A percentile compares a stretch with the other conserved stretches of the same genome.
These are phyloP conservation scores for Aspergillus sojae DNA, from an alignment of 2,329 filamentous ascomycete species.

Conservation along the genomic window DNA sequence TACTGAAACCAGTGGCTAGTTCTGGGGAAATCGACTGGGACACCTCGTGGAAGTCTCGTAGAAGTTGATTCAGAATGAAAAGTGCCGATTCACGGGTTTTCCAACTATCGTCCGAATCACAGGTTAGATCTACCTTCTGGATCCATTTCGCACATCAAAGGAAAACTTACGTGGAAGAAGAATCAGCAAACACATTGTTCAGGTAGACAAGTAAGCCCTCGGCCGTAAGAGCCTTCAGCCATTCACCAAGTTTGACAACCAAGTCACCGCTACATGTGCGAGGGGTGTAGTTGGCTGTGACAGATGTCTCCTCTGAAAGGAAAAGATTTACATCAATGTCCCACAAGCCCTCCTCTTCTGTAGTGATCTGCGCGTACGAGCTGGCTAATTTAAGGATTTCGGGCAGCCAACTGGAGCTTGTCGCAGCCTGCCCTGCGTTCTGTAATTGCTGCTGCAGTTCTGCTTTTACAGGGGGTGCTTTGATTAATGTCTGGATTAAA, in stretches of 20 bases:
- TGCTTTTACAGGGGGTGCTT: slow-evolving; percentile 82
- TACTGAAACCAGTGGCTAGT: slow-evolving; percentile 73
- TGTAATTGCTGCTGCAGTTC: slow-evolving; percentile 82
- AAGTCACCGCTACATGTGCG: slow-evolving; percentile 90
- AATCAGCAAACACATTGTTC: slow-evolving; percentile 67
- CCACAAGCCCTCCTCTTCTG: slow-evolving; percentile 93
- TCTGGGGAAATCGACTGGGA: slow-evolving; percentile 70
- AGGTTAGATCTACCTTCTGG: slow-evolving; percentile 6
- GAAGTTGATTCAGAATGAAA: slow-evolving; percentile 80
- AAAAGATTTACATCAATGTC: slow-evolving; percentile 96
- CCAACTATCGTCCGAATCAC: slow-evolving; percentile 49
- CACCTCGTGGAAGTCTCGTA: slow-evolving; percentile 80
- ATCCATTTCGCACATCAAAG: neutral
- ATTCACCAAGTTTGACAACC: slow-evolving; percentile 89
- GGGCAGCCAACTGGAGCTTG: slow-evolving; percentile 76
- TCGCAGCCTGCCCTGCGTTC: slow-evolving; percentile 59
- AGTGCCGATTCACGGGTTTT: slow-evolving; percentile 77
- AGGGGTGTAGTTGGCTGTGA: slow-evolving; percentile 94
- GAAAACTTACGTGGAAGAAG: slow-evolving; percentile 37
- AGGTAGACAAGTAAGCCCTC: slow-evolving; percentile 79
- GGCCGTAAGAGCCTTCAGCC: slow-evolving; percentile 74
- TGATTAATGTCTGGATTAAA: slow-evolving; percentile 87
- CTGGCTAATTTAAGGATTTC: slow-evolving; percentile 86
- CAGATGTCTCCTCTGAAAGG: slow-evolving; percentile 89
- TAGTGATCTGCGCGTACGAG: slow-evolving; percentile 84